Evolutionary conservation across 352 stramenopile species (phyloP), one percentile per base, ranked within the genome.

Genomic region (Thalassiosira mediterranea): DNA sequence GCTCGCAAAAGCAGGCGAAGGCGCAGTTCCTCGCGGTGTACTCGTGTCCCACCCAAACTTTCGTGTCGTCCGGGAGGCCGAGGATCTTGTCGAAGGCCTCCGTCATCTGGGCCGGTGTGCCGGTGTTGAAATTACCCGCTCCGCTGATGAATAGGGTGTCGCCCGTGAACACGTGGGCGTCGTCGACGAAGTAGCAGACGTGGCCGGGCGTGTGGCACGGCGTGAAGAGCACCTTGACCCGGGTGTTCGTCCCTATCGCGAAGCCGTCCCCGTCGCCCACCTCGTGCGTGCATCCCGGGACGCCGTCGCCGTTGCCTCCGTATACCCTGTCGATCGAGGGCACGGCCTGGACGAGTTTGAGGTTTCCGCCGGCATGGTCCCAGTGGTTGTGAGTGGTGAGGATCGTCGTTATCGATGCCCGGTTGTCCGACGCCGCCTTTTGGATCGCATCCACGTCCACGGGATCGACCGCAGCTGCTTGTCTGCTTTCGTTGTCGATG

Each of bases 71-170:
- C 1, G 91, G 91, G 19, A 96, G 79, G 42, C 68, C 76, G 3
- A 90, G 90, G 25, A 97, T 79, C 10, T 96, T 90, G 11, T 91
- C 74, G 25, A 77, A 77, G 15, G 68, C 68, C 25, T 77, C 48
- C 57, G 95, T 94, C 94, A 97, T 96, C 75, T 97, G 91, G 0
- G 74, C 72, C 15, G 93, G 84, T 5, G 86, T 92, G 13, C 94
- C 94, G 51, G 40, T 62, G 70, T 88, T 88, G 79, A 97, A 95
- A 13, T 93, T 88, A 0, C 94, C 93, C 46, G 90, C 96, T 48
- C 94, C 94, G n/a, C 84, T 89, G 37, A 96, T 70, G 59, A 96
- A 97, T 42, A 96, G 80, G 66, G 93, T 97, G 76, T 97, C 94
- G n/a, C 94, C 94, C 8, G 93, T 96, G 78, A 97, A 97, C 2